Base-by-base conservation (phyloP, 768 basidiomycete species). In the Lyophyllum atratum region DNA sequence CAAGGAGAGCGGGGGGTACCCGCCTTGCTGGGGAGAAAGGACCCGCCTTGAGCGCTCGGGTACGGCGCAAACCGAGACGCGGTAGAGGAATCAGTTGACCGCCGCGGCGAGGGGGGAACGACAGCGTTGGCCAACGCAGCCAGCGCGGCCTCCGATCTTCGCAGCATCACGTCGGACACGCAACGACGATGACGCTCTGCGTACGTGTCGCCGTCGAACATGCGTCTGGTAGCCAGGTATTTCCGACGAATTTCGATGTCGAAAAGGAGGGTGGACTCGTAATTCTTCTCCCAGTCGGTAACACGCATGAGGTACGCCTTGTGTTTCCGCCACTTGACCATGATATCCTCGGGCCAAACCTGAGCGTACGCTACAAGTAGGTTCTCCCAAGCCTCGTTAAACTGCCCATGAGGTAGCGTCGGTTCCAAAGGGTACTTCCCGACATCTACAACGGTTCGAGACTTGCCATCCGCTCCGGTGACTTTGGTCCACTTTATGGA, bases 1-100 rank as follows among this genome's bases (percentile, higher is more conserved):
- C 44, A 54, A 40, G 59, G 17, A 12, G 64, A 31, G 22, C 54
- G 22, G 31, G 63, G 43, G 49, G 25, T 24, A 21, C 52, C 51
- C 42, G 28, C 21, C 28, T 45, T 54, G 59, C 59, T 33, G n/a
- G 44, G 29, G 11, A 17, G 53, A 61, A 61, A 61, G 56, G 56
- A 48, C 21, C 10, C 15, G 22, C 21, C 22, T 3, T 8, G 43
- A 3, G 43, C 19, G 8, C 6, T 11, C 11, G 43, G 43, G 45
- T 46, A 46, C 7, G 45, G 45, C 22, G 22, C 8, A 24, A 26
- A 46, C 4, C 45, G 22, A 12, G 24, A 5, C 4, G 6, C 15
- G 3, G 45, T 5, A 24, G 45, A 22, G 5, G 22, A 4, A 11
- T 21, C 19, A 4, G 7, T 2, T 7, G 2, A 4, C 14, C n/a